Evolutionary conservation across 768 basidiomycete species (phyloP).

Genomic region (Chalciporus pseudorubinellus): DNA sequence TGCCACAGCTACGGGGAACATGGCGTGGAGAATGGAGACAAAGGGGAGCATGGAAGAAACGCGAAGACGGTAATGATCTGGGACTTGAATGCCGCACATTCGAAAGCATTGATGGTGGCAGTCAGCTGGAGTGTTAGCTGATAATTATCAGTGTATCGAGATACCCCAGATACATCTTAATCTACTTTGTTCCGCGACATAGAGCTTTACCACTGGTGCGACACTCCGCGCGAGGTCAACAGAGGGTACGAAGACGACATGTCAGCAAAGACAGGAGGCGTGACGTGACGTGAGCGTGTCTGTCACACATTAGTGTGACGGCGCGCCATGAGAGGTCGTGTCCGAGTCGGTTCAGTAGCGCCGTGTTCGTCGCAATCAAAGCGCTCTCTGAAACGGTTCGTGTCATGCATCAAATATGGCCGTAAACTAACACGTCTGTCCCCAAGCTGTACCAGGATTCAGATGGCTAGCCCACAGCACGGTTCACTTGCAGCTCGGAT

Average conservation of each 20-base stretch:
- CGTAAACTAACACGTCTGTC: neutral
- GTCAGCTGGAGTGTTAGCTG: neutral
- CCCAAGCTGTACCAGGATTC: neutral
- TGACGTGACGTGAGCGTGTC: conserved; percentile 1
- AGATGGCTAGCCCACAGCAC: conserved; percentile 11
- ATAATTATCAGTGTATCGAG: neutral
- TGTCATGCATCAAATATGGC: no score
- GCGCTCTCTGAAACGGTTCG: no score
- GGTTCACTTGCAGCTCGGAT: conserved; percentile 8
- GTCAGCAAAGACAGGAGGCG: conserved; percentile 8
- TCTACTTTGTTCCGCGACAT: neutral
- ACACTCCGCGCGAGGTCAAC: no score
- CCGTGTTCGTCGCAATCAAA: neutral
- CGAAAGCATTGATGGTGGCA: neutral
- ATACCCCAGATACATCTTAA: neutral
- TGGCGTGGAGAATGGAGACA: conserved; percentile 18
- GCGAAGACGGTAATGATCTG: conserved; percentile 26
- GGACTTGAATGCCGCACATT: conserved; percentile 3
- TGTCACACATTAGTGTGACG: conserved; percentile 19
- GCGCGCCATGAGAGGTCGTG: neutral
- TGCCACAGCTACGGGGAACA: conserved; percentile 13
- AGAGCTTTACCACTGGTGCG: no score
- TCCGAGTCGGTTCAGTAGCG: neutral
- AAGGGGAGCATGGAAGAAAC: conserved; percentile 17
- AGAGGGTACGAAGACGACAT: conserved; percentile 4